Percentiles rank a stretch among this genome's conserved stretches.
These are phyloP conservation scores for Akanthomyces uredinophilus DNA, from an alignment of 2,329 filamentous ascomycete species.

Conservation along the genomic window DNA sequence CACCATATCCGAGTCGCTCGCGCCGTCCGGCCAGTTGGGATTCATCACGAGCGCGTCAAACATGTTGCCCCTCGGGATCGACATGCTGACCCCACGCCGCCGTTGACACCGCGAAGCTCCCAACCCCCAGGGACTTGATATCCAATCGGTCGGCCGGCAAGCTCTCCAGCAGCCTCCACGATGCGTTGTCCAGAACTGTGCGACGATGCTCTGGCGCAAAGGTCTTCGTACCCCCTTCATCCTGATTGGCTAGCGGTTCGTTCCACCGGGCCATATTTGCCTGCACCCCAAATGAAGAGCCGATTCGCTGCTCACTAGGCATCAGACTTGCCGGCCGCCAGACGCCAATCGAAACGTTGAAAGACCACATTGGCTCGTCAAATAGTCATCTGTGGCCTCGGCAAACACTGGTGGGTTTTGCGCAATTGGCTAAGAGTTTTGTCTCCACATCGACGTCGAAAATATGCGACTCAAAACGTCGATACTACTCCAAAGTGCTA, in stretches of 20 bases:
- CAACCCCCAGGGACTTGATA: background rate
- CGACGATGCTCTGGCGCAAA: no score
- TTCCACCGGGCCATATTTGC: no score
- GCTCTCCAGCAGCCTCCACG: background rate
- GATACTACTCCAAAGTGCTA: background rate
- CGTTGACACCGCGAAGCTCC: background rate
- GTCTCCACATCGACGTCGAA: slow-evolving; percentile 6
- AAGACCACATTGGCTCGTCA: background rate
- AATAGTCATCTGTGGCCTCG: background rate
- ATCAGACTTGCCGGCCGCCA: background rate
- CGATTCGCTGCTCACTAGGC: no score
- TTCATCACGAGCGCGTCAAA: background rate
- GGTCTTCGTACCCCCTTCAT: no score
- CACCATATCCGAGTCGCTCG: background rate
- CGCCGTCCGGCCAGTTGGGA: no score
- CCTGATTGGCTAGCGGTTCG: no score
- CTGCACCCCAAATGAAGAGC: no score
- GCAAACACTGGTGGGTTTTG: background rate
- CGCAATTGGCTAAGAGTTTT: background rate
- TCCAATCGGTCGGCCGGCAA: background rate
- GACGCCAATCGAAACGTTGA: background rate
- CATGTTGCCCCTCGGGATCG: slow-evolving; percentile 2
- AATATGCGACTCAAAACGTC: background rate
- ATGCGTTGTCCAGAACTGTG: background rate
- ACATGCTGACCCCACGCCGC: slow-evolving; percentile 3